Conservation (phyloP, 306 rosid species). For the Clitoria ternatea region DNA sequence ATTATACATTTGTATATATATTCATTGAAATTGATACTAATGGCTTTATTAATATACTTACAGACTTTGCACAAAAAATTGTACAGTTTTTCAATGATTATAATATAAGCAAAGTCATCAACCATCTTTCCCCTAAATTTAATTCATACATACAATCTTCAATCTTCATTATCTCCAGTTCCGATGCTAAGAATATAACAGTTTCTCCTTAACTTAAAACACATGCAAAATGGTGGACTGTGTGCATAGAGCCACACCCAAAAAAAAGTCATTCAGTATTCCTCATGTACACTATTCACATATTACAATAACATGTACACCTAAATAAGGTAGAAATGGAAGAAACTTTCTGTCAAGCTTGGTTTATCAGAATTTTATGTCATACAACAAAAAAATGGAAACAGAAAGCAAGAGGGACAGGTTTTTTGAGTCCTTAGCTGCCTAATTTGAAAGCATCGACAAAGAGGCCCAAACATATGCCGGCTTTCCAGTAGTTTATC, state of each 20-base stretch:
- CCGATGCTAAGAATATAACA: not conserved
- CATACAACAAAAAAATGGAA: not conserved
- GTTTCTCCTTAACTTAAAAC: not conserved
- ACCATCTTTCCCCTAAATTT: not conserved
- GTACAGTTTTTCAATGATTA: not conserved
- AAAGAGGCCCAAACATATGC: constrained; percentile 93
- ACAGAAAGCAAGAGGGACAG: not conserved
- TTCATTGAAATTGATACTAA: not conserved
- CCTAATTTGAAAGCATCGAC: constrained; percentile 97
- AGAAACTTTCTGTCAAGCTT: not conserved
- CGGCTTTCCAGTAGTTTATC: constrained; percentile 96
- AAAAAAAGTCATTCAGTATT: not conserved
- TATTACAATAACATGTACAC: too few species aligned
- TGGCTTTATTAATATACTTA: not conserved
- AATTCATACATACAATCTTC: not conserved
- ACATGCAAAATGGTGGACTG: not conserved
- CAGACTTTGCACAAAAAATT: not conserved
- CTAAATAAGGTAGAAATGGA: constrained; percentile 7
- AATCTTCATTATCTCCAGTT: not conserved
- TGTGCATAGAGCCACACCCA: not conserved
- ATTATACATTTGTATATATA: not conserved
- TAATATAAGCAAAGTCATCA: not conserved
- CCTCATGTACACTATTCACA: not conserved
- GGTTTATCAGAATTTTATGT: constrained; percentile 20
- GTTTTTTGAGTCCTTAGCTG: constrained; percentile 41